These are phyloP conservation scores for Calonectria fujianensis DNA, from an alignment of 2,329 filamentous ascomycete species.

Conservation along the genomic window DNA sequence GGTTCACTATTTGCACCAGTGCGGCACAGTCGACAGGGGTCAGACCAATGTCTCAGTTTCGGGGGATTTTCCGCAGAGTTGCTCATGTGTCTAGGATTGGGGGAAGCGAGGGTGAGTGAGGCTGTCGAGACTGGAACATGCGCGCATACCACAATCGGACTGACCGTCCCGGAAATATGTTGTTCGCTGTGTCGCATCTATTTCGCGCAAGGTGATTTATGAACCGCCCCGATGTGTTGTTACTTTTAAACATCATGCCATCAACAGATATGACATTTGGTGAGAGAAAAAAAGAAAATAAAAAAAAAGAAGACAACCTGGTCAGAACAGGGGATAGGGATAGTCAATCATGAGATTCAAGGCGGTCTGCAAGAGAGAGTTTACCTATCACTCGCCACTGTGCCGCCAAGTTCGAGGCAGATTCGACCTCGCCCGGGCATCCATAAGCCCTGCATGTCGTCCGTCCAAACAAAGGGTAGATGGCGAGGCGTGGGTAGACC, in stretches of 20 bases:
- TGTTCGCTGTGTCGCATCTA: not conserved
- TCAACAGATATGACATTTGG: not conserved
- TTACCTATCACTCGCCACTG: conserved; percentile 30
- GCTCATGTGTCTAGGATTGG: conserved; percentile 28
- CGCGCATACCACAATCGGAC: conserved; percentile 5
- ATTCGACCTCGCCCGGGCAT: conserved; percentile 30
- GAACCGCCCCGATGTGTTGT: not conserved
- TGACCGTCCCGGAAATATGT: conserved; percentile 1
- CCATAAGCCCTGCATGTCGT: conserved; percentile 28
- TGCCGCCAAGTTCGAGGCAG: conserved; percentile 18
- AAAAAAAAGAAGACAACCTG: conserved; percentile 1
- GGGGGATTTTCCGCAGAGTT: conserved; percentile 44
- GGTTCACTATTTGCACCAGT: conserved; percentile 52
- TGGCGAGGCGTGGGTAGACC: conserved; percentile 16
- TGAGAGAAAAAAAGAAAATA: not conserved
- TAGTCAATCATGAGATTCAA: conserved; percentile 24
- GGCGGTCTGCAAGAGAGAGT: conserved; percentile 41
- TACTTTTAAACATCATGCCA: not conserved
- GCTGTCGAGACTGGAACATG: conserved; percentile 20
- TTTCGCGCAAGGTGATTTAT: not conserved
- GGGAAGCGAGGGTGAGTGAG: conserved; percentile 33
- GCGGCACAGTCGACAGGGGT: conserved; percentile 51
- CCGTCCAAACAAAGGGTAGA: conserved; percentile 25
- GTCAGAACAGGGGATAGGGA: conserved; percentile 6
- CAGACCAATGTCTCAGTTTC: conserved; percentile 51